Base-by-base conservation (phyloP, 2,329 filamentous ascomycete species). In the Blastomyces emzantsi region DNA sequence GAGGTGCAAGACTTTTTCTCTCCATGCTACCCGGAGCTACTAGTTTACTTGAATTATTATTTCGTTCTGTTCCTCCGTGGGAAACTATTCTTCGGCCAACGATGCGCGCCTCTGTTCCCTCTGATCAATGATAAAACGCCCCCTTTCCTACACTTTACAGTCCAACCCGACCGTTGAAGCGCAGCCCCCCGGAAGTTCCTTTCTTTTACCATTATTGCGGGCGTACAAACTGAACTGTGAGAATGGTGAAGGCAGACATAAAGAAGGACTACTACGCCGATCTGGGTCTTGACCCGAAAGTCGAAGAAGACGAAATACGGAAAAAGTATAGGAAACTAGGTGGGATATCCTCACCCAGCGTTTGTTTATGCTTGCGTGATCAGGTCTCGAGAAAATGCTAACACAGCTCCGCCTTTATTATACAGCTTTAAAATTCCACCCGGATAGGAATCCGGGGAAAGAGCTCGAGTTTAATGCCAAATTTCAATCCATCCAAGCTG, bases 401-500 rank as follows among this genome's bases (percentile, higher is more conserved):
- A 58, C 59, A 47, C 25, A n/a, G 19, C 25, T 36, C 45, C 33
- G 19, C 30, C 8, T 57, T 41, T 11, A 17, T 15, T 13, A 11
- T 30, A 3, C 64, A 91, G 91, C 91, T 58, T 80, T 95, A 57
- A 89, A 90, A 74, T 95, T 89, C 71, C 92, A 96, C 72, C 92
- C 92, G 8, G 92, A 96, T 74, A 88, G 92, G 65, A 96, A 96
- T 72, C 90, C 88, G 13, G 92, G 92, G 61, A 85, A 85, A 71
- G 91, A 96, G 76, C 78, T 84, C 64, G 90, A 93, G 71, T 89
- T 88, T 72, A 90, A 90, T 68, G 82, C 88, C 41, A 89, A 90
- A 71, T 96, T 96, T 71, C 90, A 95, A 74, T 84, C 87, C 60
- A 95, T 96, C 59, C 90, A 95, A 75, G 85, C 89, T 4, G 92